These are phyloP conservation scores for Naganishia randhawae DNA, from an alignment of 768 basidiomycete genomes.

Conservation along the genomic window DNA sequence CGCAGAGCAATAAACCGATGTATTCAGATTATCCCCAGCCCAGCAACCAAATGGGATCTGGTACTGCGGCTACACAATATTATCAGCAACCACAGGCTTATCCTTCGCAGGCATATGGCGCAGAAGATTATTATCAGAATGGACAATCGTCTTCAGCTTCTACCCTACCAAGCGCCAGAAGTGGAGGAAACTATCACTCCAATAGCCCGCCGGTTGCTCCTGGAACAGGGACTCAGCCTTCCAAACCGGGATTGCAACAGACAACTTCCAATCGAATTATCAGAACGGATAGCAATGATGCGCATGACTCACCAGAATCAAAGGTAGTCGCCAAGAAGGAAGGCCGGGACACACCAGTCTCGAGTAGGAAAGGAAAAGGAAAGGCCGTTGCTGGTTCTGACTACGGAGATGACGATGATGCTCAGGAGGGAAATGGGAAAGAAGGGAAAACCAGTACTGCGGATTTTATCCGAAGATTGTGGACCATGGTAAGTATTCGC, in stretches of 20 bases:
- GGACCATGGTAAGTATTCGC: constrained; percentile 16
- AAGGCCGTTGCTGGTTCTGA: constrained; percentile 1
- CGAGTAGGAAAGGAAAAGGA: constrained; percentile 4
- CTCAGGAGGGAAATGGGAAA: constrained; percentile 7
- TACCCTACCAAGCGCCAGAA: constrained; percentile 13
- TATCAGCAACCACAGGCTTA: background rate
- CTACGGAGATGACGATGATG: constrained; percentile 7
- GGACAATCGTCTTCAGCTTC: background rate
- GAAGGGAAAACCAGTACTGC: constrained; percentile 14
- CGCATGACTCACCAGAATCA: background rate
- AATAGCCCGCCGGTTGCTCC: background rate
- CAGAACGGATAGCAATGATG: constrained; percentile 7
- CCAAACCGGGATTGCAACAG: background rate
- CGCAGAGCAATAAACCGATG: background rate
- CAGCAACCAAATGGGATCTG: background rate
- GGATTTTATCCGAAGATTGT: constrained; percentile 15
- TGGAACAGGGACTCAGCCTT: background rate
- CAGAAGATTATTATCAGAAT: constrained; percentile 4
- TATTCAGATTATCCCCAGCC: constrained; percentile 5
- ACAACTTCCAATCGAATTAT: background rate
- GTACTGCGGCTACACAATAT: background rate
- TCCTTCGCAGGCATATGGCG: background rate
- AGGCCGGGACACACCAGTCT: background rate
- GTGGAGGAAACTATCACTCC: constrained; percentile 8
- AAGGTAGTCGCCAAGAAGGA: constrained; percentile 10